Evolutionary conservation across 345 rosid genomes (phyloP).

Genomic region (Dipteronia sinensis): DNA sequence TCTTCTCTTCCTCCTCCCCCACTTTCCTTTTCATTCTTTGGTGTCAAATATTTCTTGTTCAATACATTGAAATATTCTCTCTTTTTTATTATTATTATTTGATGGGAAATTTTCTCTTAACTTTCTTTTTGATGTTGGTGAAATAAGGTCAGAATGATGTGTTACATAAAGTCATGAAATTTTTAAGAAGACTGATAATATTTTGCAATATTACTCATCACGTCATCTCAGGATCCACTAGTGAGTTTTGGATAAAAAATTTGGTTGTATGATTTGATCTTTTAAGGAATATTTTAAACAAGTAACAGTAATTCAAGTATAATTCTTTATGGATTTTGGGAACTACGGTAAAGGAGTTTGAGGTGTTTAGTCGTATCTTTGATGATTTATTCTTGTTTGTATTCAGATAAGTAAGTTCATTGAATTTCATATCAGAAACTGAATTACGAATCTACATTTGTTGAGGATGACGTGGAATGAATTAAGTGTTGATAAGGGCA

Average conservation of each 20-base stretch:
- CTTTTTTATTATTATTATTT: neutral
- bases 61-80: neutral
- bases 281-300: neutral
- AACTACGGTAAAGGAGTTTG: no score
- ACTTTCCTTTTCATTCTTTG: conserved; percentile 14
- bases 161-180: neutral
- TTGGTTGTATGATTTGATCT: no score
- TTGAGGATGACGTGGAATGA: neutral
- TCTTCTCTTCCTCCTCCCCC: neutral
- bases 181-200: no score
- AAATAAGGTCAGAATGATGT: neutral
- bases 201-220: no score
- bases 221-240: no score
- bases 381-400: conserved; percentile 1
- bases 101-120: neutral
- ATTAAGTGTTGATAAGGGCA: conserved; percentile 31
- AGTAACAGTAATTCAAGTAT: neutral
- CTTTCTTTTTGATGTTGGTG: neutral
- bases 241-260: no score
- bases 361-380: neutral
- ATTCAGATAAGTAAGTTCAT: neutral
- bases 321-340: no score
- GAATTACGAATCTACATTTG: neutral
- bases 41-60: neutral
- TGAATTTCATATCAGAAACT: neutral